phyloP scores from a whole-genome alignment of 371 early-diverging fungal species.

The Mortierella sp. region DNA sequence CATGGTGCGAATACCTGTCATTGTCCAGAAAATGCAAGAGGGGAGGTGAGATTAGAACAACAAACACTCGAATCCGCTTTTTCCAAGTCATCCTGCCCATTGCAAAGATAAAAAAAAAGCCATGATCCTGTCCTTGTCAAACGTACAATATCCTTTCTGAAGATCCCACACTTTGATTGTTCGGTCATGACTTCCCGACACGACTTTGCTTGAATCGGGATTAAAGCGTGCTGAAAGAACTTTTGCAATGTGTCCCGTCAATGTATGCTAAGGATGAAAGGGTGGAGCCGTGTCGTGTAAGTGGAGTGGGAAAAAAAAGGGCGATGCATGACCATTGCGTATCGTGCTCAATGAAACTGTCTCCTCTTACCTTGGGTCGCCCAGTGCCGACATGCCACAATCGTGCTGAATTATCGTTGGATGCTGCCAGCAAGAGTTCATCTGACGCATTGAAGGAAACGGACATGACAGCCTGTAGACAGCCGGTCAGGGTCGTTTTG shows the following conservation, averaged over 20 bases:
- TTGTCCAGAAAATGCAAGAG: too few species aligned
- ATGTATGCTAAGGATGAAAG: constrained; percentile 77
- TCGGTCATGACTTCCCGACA: constrained; percentile 95
- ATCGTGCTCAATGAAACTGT: neutral
- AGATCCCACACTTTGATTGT: constrained; percentile 97
- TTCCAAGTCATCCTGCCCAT: too few species aligned
- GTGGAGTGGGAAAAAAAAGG: constrained; percentile 3
- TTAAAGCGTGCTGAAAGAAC: constrained; percentile 90
- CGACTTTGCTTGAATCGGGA: constrained; percentile 80
- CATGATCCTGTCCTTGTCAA: neutral
- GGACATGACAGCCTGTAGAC: constrained; percentile 86
- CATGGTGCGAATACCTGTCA: constrained; percentile 81
- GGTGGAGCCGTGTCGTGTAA: too few species aligned
- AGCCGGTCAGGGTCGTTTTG: constrained; percentile 79
- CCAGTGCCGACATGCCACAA: constrained; percentile 87
- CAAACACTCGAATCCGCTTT: constrained; percentile 2
- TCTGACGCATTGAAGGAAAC: constrained; percentile 81
- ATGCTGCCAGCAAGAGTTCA: constrained; percentile 84
- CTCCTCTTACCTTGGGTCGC: constrained; percentile 63
- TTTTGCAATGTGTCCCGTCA: constrained; percentile 96
- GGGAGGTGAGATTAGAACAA: neutral
- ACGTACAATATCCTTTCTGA: constrained; percentile 83
- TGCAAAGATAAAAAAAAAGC: constrained; percentile 4
- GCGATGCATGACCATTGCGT: neutral
- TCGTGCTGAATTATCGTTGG: constrained; percentile 91